phyloP scores from a whole-genome alignment of 108 stramenopile genomes.

The Ochromonas danica region DNA sequence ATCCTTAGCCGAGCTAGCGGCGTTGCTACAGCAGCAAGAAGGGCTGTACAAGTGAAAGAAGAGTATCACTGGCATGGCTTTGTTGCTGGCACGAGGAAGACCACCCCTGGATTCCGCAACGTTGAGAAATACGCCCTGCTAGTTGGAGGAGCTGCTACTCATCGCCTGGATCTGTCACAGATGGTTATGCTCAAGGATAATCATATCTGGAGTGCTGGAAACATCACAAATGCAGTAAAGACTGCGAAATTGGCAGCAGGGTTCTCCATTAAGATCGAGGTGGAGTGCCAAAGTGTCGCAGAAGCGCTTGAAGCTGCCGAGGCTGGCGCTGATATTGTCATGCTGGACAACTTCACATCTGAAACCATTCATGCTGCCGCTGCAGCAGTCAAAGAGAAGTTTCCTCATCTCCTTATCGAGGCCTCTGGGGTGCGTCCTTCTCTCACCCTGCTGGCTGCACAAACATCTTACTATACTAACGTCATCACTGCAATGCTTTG shows the following conservation, averaged over 20 bases:
- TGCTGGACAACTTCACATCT: conserved; percentile 97
- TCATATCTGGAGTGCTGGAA: conserved; percentile 83
- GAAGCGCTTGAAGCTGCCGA: conserved; percentile 90
- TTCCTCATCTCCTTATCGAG: conserved; percentile 85
- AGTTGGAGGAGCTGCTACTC: conserved; percentile 91
- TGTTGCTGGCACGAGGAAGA: conserved; percentile 96
- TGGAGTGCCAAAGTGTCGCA: conserved; percentile 76
- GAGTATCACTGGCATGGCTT: conserved; percentile 75
- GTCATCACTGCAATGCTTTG: neutral
- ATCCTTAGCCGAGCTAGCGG: conserved; percentile 86
- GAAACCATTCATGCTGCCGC: conserved; percentile 72
- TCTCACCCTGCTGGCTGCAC: neutral
- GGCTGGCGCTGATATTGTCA: conserved; percentile 83
- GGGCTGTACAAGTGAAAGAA: conserved; percentile 60
- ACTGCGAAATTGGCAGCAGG: conserved; percentile 78
- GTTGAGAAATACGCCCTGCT: conserved; percentile 98
- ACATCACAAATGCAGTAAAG: conserved; percentile 79
- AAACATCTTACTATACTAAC: neutral
- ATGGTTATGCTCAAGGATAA: conserved; percentile 99
- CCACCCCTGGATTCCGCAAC: conserved; percentile 93
- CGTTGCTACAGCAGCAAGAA: conserved; percentile 75
- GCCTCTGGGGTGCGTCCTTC: conserved; percentile 70
- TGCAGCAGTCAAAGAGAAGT: conserved; percentile 69
- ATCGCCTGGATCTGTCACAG: conserved; percentile 89
- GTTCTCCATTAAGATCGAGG: conserved; percentile 79